Percentiles rank a stretch among this genome's conserved stretches.
These are phyloP conservation scores for Colletotrichum somersetense DNA, from an alignment of 2,329 filamentous ascomycete genomes.

Conservation along the genomic window DNA sequence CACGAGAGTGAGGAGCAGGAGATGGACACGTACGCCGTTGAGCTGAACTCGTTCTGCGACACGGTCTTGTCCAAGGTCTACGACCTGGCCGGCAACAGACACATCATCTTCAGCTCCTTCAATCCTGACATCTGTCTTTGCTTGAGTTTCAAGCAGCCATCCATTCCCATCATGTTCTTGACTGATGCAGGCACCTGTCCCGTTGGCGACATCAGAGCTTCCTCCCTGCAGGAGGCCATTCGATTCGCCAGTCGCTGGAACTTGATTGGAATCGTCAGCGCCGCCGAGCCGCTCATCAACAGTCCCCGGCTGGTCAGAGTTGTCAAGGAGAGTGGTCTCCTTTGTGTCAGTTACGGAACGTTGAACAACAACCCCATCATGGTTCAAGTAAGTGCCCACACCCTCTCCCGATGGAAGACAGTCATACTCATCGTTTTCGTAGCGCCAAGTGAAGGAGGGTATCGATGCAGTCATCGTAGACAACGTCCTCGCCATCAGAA, in stretches of 20 bases:
- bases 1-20: conserved; percentile 95
- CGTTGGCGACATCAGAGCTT: conserved; percentile 90
- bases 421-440: conserved; percentile 43
- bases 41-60: conserved; percentile 96
- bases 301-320: conserved; percentile 91
- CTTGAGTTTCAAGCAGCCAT: conserved; percentile 96
- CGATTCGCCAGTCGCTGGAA: conserved; percentile 97
- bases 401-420: neutral
- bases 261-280: conserved; percentile 87
- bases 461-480: conserved; percentile 99
- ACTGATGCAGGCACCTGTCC: conserved; percentile 86
- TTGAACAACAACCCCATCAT: conserved; percentile 89
- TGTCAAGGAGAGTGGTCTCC: conserved; percentile 92
- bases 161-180: conserved; percentile 94
- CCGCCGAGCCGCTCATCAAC: conserved; percentile 89
- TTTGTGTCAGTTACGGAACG: conserved; percentile 94
- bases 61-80: conserved; percentile 93
- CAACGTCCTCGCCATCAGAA: conserved; percentile 90
- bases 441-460: conserved; percentile 92
- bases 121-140: conserved; percentile 97
- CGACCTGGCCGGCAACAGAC: conserved; percentile 82
- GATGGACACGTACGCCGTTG: conserved; percentile 96
- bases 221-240: conserved; percentile 93
- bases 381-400: conserved; percentile 76
- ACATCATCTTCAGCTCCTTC: conserved; percentile 97